Base-by-base conservation (phyloP, 2,329 filamentous ascomycete genomes). In the Lasiodiplodia sp. region DNA sequence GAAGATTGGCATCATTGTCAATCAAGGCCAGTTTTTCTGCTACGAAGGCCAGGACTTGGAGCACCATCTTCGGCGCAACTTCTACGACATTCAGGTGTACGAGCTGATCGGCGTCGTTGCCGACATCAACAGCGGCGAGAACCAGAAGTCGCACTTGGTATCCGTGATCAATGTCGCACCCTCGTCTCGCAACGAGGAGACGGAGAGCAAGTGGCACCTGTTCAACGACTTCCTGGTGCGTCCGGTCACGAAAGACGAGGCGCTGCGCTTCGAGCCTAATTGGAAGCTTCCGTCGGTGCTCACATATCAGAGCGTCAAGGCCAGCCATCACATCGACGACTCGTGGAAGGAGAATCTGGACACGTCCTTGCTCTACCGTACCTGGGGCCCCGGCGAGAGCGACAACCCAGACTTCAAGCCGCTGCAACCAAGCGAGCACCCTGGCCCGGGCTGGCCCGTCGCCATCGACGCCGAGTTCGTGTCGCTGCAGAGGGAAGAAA, bases 391-490 rank as follows among this genome's bases (percentile, higher is more conserved):
- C 56, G 81, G 84, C 73, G 75, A 72, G 21, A 79, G 68, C 44
- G 79, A 83, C 34, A 79, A 82, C 25, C 86, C 86, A 72, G 89
- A 87, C 0, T 92, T 92, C 70, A 85, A 83, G 16, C 80, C 87
- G 0, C 84, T 94, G 1, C 81, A 88, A 37, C 77, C 83, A 0
- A 74, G 83, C 0, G 94, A 97, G 79, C 85, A 84, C 7, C 93
- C 92, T 1, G 86, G 87, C 0, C 86, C 90, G 0, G 88, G 90
- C 16, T 93, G 89, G 2, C 91, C 96, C 12, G 88, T 97, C 55
- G 96, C 94, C 0, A 88, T 99, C 5, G 96, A 99, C 77, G 97
- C 96, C 0, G 96, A 99, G 79, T 99, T 99, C 73, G 96, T 99
- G 8, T 91, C 94, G 25, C 87, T 97, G 2, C 92, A 96, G 72